Evolutionary conservation across 805 yeast species (phyloP).

Genomic region (Blastobotrys americana): DNA sequence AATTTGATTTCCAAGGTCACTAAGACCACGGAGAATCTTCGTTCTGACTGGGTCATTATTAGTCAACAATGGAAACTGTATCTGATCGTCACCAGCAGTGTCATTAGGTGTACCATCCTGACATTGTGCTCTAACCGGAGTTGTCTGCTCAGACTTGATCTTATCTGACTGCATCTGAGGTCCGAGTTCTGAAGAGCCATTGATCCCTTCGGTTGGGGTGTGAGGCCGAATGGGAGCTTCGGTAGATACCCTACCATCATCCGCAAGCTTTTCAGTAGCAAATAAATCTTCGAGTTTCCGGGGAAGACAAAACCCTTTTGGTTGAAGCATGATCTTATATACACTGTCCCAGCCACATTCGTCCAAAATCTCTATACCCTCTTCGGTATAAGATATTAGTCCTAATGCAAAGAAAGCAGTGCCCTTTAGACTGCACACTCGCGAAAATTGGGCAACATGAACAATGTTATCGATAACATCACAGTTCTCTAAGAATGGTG

Average conservation of each 20-base stretch:
- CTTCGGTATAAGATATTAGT: conserved; percentile 58
- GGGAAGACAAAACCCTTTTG: conserved; percentile 38
- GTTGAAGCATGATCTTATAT: conserved; percentile 36
- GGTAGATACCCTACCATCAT: not conserved
- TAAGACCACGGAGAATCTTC: conserved; percentile 32
- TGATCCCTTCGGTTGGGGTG: not conserved
- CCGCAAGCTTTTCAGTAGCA: not conserved
- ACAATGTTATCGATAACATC: conserved; percentile 49
- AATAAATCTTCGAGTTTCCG: conserved; percentile 21
- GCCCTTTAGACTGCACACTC: conserved; percentile 59
- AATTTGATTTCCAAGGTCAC: conserved; percentile 51
- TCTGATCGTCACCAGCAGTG: not conserved
- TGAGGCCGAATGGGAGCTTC: not conserved
- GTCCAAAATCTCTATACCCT: conserved; percentile 80
- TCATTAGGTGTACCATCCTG: not conserved
- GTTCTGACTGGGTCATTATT: conserved; percentile 18
- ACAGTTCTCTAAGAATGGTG: conserved; percentile 47
- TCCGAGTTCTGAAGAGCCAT: not conserved
- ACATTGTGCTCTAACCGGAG: not conserved
- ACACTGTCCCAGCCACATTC: conserved; percentile 68
- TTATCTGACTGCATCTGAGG: not conserved
- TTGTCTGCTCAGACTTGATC: not conserved
- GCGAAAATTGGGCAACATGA: conserved; percentile 40
- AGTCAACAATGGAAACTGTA: conserved; percentile 17
- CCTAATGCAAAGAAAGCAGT: conserved; percentile 76